Base-by-base conservation (phyloP, 345 rosid genomes). In the Excoecaria agallocha region DNA sequence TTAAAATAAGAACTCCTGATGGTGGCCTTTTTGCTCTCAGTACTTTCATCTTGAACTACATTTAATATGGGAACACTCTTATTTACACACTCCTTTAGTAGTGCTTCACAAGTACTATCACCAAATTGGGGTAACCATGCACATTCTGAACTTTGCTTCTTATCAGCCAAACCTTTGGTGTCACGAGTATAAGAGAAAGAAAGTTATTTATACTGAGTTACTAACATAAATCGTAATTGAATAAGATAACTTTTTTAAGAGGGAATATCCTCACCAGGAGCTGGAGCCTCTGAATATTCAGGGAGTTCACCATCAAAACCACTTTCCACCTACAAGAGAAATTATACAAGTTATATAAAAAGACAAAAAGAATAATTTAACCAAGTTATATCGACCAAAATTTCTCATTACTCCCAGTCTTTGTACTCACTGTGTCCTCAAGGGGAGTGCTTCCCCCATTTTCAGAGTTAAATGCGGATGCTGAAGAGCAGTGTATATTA, bases 1-100 rank as follows among this genome's bases (percentile, higher is more conserved):
- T 83, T 86, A 59, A 89, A 91, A 80, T 84, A 94, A 41, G 85
- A 77, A 86, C 97, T 90, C 82, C 89, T 84, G 64, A 86, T 82
- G 20, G 83, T 71, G 69, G 80, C 87, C 86, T 86, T 89, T 60
- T 77, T 76, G 79, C 64, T 79, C 63, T 84, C 91, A 30, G 76
- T 78, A 79, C 73, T 80, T 83, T 83, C 84, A 41, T 72, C 86
- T 48, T 82, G 79, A 69, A 72, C 66, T 71, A 68, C 75, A 80
- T 3, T 51, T 30, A 39, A n/a, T 19, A 59, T 76, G 41, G 71
- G 71, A 74, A 71, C 62, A 68, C 64, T 74, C 75, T 75, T 70
- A 54, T 12, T 49, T 70, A 79, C 70, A 49, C 76, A 76, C 77
- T 82, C 84, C 73, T 77, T 78, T 20, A 10, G 70, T 66, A 76